These are phyloP conservation scores for Xylariales sp. DNA, from an alignment of 2,329 filamentous ascomycete species.

Conservation along the genomic window DNA sequence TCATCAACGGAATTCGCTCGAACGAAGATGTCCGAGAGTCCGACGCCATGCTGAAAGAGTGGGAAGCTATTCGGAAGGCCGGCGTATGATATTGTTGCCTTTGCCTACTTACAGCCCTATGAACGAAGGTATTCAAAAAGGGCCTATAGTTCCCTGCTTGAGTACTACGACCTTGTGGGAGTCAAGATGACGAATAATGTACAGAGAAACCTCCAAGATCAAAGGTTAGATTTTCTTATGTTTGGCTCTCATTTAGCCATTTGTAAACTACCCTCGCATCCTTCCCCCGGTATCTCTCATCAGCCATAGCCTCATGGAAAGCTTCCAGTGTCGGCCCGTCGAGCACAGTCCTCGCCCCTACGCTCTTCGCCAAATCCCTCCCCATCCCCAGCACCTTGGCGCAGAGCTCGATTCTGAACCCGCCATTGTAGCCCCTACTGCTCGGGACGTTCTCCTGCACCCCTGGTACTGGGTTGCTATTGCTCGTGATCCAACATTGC, in stretches of 20 bases:
- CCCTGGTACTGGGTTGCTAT: conserved; percentile 50
- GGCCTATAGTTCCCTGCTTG: too few relatives aligned
- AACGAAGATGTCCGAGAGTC: too few relatives aligned
- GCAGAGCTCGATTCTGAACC: conserved; percentile 50
- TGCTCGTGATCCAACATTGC: conserved; percentile 50
- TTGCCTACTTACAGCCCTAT: too few relatives aligned
- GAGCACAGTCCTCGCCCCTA: conserved; percentile 48
- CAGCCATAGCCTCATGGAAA: conserved; percentile 47
- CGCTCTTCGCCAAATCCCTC: conserved; percentile 43
- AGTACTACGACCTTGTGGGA: too few relatives aligned
- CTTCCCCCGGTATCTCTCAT: conserved; percentile 48
- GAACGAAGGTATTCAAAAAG: too few relatives aligned
- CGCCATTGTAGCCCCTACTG: conserved; percentile 48
- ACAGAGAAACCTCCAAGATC: too few relatives aligned
- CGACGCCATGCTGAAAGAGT: too few relatives aligned
- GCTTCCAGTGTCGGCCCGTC: conserved; percentile 46
- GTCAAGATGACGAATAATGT: not conserved
- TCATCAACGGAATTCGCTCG: too few relatives aligned
- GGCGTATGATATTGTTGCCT: too few relatives aligned
- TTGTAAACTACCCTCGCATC: conserved; percentile 51
- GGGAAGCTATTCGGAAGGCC: too few relatives aligned
- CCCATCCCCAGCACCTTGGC: conserved; percentile 49
- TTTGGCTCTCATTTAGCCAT: conserved; percentile 47
- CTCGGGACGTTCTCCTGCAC: conserved; percentile 48
- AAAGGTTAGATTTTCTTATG: not conserved